Conservation (phyloP, 345 rosid genomes). For the Reutealis trisperma region DNA sequence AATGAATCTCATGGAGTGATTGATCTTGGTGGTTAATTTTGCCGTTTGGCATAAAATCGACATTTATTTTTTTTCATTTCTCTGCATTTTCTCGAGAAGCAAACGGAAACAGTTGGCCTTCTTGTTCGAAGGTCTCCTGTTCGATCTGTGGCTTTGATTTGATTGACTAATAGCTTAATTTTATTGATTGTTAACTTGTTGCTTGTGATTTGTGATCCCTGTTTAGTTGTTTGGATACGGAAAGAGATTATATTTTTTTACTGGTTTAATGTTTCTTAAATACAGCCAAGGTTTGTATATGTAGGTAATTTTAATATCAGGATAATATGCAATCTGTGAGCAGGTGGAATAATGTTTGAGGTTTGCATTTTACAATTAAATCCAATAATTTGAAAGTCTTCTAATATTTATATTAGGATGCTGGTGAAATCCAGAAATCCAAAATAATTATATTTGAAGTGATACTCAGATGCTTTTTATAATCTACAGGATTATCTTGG, state of each 20-base stretch:
- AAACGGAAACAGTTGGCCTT: too few relatives aligned
- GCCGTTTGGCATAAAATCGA: too few relatives aligned
- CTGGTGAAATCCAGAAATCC: not conserved
- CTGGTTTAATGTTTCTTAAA: not conserved
- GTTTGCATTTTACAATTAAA: not conserved
- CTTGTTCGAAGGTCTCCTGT: too few relatives aligned
- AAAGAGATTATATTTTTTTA: not conserved
- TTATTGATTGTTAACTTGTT: not conserved
- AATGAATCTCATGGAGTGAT: too few relatives aligned
- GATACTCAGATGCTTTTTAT: too few relatives aligned
- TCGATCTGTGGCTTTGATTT: not conserved
- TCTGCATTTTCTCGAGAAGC: too few relatives aligned
- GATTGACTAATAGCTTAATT: not conserved
- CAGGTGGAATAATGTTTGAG: not conserved
- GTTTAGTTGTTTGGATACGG: not conserved
- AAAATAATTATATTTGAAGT: not conserved
- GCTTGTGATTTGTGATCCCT: not conserved
- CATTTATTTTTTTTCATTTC: too few relatives aligned
- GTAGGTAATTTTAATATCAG: not conserved
- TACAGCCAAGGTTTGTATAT: not conserved
- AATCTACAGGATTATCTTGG: not conserved
- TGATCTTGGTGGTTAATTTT: too few relatives aligned
- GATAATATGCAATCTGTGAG: not conserved
- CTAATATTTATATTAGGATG: not conserved
- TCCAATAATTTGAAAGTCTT: not conserved